Conservation (phyloP, 768 basidiomycete species). For the Infundibulicybe gibba region DNA sequence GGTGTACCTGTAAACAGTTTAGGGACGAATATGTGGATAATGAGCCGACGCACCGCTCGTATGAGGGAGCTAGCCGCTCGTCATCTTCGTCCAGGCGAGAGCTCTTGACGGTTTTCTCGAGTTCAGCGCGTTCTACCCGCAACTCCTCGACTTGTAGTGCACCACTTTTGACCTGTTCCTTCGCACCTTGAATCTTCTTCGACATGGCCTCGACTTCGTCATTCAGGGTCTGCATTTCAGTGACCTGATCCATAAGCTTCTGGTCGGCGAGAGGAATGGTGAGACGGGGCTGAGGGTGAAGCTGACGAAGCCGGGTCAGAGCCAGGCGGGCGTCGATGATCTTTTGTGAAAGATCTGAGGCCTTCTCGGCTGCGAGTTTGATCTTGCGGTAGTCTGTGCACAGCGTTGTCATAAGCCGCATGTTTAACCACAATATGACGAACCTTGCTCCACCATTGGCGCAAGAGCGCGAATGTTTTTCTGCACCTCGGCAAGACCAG, state of each 20-base stretch:
- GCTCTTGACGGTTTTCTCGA: conserved; percentile 63
- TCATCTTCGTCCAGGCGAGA: conserved; percentile 62
- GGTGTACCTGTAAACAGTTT: conserved; percentile 52
- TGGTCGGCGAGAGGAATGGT: conserved; percentile 74
- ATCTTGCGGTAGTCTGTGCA: conserved; percentile 59
- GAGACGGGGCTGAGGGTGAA: conserved; percentile 75
- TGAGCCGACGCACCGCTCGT: conserved; percentile 55
- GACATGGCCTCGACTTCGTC: conserved; percentile 59
- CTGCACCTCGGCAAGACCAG: conserved; percentile 55
- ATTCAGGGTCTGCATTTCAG: conserved; percentile 72
- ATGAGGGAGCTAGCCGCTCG: conserved; percentile 56
- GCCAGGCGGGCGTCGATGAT: conserved; percentile 83
- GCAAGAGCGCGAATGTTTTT: conserved; percentile 60
- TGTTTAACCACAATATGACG: background rate
- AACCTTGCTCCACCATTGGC: conserved; percentile 68
- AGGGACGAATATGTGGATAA: background rate
- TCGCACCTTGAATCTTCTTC: conserved; percentile 46
- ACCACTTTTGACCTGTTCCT: conserved; percentile 57
- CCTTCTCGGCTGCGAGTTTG: conserved; percentile 47
- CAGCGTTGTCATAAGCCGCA: background rate
- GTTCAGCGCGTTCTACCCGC: conserved; percentile 59
- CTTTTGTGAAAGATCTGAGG: conserved; percentile 61
- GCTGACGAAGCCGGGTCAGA: conserved; percentile 75
- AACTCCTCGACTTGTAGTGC: conserved; percentile 54
- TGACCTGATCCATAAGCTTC: conserved; percentile 72